Evolutionary conservation across 371 early-diverging fungal genomes (phyloP).

Genomic region (Actinomortierella ambigua): DNA sequence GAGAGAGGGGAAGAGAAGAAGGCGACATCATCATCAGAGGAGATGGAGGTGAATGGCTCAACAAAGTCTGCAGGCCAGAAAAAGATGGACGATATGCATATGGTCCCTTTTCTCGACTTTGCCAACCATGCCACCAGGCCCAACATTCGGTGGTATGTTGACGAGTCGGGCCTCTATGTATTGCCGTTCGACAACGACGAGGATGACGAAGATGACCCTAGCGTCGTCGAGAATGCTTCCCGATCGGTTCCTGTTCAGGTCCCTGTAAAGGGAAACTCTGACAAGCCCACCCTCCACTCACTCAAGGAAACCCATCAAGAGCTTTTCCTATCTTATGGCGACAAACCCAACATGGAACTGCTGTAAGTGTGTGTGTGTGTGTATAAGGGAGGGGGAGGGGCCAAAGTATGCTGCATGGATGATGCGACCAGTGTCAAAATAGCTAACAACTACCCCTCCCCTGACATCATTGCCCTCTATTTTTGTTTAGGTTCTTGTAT

Average conservation of each 20-base stretch:
- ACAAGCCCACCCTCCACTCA: too few relatives aligned
- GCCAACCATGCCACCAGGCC: constrained; percentile 57
- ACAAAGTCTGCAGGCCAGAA: background rate
- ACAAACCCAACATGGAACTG: constrained; percentile 68
- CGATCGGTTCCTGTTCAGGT: too few relatives aligned
- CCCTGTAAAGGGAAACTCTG: too few relatives aligned
- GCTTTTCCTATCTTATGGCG: constrained; percentile 58
- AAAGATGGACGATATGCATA: constrained; percentile 24
- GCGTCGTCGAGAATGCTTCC: too few relatives aligned
- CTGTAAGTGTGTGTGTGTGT: constrained; percentile 53
- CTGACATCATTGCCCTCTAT: too few relatives aligned
- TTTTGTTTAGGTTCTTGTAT: constrained; percentile 33
- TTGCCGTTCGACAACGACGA: constrained; percentile 3
- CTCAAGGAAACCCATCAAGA: constrained; percentile 19
- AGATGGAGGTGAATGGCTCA: constrained; percentile 4
- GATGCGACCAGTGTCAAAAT: too few relatives aligned
- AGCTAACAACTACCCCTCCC: too few relatives aligned
- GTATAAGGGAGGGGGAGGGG: too few relatives aligned
- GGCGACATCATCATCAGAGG: too few relatives aligned
- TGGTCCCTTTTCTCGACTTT: constrained; percentile 65
- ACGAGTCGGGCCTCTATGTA: constrained; percentile 6
- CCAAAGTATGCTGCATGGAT: too few relatives aligned
- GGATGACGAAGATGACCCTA: too few relatives aligned
- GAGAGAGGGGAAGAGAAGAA: too few relatives aligned
- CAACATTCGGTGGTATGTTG: constrained; percentile 57